Evolutionary conservation across 306 rosid species (phyloP), one percentile per base, ranked within the genome.

Genomic region (Oxytropis ochrocephala): DNA sequence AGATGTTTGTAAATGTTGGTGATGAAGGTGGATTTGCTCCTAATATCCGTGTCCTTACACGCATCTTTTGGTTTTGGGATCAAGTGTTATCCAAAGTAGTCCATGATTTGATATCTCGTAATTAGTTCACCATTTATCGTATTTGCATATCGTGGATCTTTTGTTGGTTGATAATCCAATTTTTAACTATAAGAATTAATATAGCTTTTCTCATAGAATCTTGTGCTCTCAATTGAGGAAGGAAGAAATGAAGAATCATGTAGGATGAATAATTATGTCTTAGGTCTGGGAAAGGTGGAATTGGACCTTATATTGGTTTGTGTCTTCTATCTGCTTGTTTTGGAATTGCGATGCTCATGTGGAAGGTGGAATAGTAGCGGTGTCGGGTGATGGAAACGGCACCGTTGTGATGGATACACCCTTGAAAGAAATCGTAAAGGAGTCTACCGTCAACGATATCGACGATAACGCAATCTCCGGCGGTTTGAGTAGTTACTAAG

Each of bases 21-120:
- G 99, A 95, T 55, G 99, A 95, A 87, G 99, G 99, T 78, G 99
- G 99, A 65, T 95, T 95, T 81, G 99, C 99, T 44, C 99, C 99
- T 74, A 95, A 95, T 54, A 95, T 95, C 58, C 99, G 91, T 96
- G 99, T 93, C 13, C 48, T 70, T 70, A 7, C 9, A 21, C 38
- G 2, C 71, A 16, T 11, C 27, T 19, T 13, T 57, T 49, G 21
- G 49, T 66, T 67, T 67, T 44, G 32, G 41, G 47, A 72, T 36
- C 81, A 17, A 17, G 11, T 19, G 38, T 67, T 60, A 30, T 64
- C 46, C 33, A 16, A 44, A 60, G n/a, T 39, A 53, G 29, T 53
- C 2, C 44, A 19, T 76, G 35, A 17, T 67, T 67, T 60, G 36
- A 24, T 32, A 51, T 44, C 41, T 48, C 17, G 19, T 9, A 48